Percentiles rank a stretch among this genome's conserved stretches.
Conservation (phyloP, 1,139 yeast species). For the Pneumocystis carinii region DNA sequence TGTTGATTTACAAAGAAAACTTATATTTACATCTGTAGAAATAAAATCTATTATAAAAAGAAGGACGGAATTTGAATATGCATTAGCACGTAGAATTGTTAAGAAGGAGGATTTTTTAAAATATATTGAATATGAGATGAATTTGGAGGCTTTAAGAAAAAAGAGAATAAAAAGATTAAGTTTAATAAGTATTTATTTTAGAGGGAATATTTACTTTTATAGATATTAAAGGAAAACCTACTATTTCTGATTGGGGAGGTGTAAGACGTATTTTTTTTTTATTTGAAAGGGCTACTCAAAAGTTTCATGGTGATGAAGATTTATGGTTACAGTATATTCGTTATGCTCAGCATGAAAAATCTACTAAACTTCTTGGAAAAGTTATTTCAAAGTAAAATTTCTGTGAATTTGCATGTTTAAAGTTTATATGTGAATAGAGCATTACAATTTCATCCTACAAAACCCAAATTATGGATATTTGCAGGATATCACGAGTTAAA, state of each 20-base stretch:
- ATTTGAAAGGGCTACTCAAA: slow-evolving; percentile 66
- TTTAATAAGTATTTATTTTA: not conserved
- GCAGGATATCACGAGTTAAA: slow-evolving; percentile 94
- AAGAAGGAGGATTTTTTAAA: slow-evolving; percentile 61
- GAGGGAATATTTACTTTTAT: not conserved
- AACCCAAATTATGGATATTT: slow-evolving; percentile 79
- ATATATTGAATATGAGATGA: slow-evolving; percentile 69
- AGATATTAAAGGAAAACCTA: slow-evolving; percentile 29
- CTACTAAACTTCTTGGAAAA: slow-evolving; percentile 66
- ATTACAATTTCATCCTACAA: slow-evolving; percentile 78
- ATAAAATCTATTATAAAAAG: slow-evolving; percentile 76
- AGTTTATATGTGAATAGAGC: slow-evolving; percentile 25
- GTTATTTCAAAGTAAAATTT: slow-evolving; percentile 41
- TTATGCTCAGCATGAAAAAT: slow-evolving; percentile 58
- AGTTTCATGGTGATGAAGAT: slow-evolving; percentile 61
- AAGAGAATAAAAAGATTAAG: slow-evolving; percentile 55
- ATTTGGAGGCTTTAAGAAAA: slow-evolving; percentile 60
- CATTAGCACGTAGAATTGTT: slow-evolving; percentile 73
- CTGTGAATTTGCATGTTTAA: not conserved
- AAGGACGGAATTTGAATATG: slow-evolving; percentile 89
- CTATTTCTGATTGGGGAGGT: slow-evolving; percentile 80
- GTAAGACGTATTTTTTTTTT: slow-evolving; percentile 68
- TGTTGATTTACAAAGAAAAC: slow-evolving; percentile 70
- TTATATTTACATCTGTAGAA: slow-evolving; percentile 50
- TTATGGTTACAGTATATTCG: slow-evolving; percentile 68